Conservation (phyloP, 2,329 filamentous ascomycete genomes). For the Raffaelea ambrosiae region DNA sequence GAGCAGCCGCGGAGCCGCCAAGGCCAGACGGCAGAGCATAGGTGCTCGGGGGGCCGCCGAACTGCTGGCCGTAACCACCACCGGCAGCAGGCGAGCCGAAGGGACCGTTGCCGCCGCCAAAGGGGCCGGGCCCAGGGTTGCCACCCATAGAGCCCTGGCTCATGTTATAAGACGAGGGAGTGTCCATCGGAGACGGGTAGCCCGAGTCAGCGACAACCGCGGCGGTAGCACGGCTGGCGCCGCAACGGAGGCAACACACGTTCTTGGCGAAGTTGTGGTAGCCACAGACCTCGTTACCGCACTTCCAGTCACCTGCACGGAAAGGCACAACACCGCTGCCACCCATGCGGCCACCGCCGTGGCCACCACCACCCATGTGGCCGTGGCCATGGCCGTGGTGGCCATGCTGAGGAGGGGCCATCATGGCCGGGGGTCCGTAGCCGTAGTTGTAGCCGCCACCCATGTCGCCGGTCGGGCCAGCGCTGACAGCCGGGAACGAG, state of each 20-base stretch:
- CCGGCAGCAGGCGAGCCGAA: conserved; percentile 47
- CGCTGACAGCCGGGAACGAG: conserved; percentile 91
- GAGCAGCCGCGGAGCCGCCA: conserved; percentile 65
- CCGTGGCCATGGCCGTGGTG: conserved; percentile 39
- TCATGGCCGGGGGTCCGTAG: conserved; percentile 65
- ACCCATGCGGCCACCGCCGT: conserved; percentile 67
- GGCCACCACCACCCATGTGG: conserved; percentile 57
- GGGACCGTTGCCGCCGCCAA: conserved; percentile 58
- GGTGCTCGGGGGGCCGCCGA: conserved; percentile 77
- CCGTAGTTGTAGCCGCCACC: conserved; percentile 57
- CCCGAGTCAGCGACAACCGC: conserved; percentile 91
- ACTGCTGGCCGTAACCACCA: conserved; percentile 67
- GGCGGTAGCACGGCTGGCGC: conserved; percentile 86
- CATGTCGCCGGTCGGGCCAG: conserved; percentile 60
- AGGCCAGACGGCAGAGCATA: conserved; percentile 84
- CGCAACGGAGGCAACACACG: conserved; percentile 92
- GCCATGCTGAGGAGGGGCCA: conserved; percentile 60
- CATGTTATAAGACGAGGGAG: conserved; percentile 75
- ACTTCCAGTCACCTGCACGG: conserved; percentile 98
- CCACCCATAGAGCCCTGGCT: conserved; percentile 80
- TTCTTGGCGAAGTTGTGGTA: conserved; percentile 99
- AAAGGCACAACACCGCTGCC: conserved; percentile 87
- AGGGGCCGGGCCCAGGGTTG: conserved; percentile 63
- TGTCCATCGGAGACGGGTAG: conserved; percentile 85
- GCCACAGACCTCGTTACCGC: conserved; percentile 90